Evolutionary conservation across 805 yeast genomes (phyloP).

Genomic region (Schizosaccharomyces osmophilus): DNA sequence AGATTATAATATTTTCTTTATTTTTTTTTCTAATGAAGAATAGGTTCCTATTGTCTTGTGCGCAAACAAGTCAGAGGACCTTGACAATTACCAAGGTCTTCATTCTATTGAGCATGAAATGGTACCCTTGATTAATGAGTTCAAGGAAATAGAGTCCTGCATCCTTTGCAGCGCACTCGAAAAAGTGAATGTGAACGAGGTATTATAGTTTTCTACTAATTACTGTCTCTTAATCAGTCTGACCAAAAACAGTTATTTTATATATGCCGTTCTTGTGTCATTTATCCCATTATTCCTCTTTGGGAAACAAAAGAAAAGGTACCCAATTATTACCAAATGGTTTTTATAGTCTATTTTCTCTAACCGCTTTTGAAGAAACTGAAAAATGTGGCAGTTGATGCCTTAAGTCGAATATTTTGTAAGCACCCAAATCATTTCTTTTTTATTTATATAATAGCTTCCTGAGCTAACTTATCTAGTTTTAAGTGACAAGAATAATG

Average conservation of each 20-base stretch:
- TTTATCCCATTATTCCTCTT: constrained; percentile 78
- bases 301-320: constrained; percentile 72
- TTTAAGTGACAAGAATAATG: constrained; percentile 73
- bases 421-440: background rate
- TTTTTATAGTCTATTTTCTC: background rate
- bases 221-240: background rate
- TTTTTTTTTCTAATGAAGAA: background rate
- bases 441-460: background rate
- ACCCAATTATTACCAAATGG: background rate
- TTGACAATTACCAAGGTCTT: constrained; percentile 20
- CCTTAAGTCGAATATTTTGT: constrained; percentile 52
- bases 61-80: constrained; percentile 50
- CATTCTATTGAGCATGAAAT: constrained; percentile 47
- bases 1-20: background rate
- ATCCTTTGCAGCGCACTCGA: constrained; percentile 66
- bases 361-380: constrained; percentile 16
- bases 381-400: constrained; percentile 52
- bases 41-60: constrained; percentile 64
- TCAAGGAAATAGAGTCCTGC: constrained; percentile 82
- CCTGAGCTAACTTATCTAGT: constrained; percentile 10
- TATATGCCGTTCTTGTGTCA: constrained; percentile 76
- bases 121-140: constrained; percentile 64
- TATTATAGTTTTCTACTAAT: background rate
- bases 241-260: constrained; percentile 32
- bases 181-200: constrained; percentile 63